Percentiles rank a stretch among this genome's conserved stretches.
Conservation (phyloP, 208 protist species). For the Histomonas meleagridis region DNA sequence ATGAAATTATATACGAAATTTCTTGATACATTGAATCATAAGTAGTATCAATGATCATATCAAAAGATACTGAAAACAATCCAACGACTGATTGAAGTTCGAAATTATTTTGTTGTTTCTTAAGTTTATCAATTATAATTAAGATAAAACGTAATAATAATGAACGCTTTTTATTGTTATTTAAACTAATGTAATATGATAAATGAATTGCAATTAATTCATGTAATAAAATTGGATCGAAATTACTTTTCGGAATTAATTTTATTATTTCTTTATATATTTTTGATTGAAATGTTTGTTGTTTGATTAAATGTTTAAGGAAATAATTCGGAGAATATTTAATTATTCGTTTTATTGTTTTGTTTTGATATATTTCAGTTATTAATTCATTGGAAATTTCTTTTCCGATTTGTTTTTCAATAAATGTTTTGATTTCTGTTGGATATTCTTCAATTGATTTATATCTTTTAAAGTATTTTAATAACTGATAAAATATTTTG, state of each 20-base stretch:
- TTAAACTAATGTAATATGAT: background rate
- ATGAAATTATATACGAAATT: background rate
- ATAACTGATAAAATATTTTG: too few relatives aligned
- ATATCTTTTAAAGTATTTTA: too few relatives aligned
- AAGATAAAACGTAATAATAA: background rate
- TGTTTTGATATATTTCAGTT: too few relatives aligned
- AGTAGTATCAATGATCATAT: background rate
- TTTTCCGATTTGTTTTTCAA: too few relatives aligned
- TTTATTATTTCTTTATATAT: background rate
- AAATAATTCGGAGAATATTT: conserved; percentile 21
- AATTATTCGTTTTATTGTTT: too few relatives aligned
- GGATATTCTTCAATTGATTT: too few relatives aligned
- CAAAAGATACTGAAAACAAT: background rate
- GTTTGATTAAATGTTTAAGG: background rate
- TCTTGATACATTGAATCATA: background rate
- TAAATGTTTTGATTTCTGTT: too few relatives aligned
- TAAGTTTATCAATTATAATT: background rate
- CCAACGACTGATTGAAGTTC: background rate
- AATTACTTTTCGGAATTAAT: background rate
- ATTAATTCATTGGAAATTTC: too few relatives aligned
- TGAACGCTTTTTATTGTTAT: background rate
- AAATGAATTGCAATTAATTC: background rate
- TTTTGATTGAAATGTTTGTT: background rate
- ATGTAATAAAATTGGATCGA: background rate
- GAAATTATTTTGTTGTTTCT: background rate